phyloP scores from a whole-genome alignment of 257 asterid species.

The Vinca minor region DNA sequence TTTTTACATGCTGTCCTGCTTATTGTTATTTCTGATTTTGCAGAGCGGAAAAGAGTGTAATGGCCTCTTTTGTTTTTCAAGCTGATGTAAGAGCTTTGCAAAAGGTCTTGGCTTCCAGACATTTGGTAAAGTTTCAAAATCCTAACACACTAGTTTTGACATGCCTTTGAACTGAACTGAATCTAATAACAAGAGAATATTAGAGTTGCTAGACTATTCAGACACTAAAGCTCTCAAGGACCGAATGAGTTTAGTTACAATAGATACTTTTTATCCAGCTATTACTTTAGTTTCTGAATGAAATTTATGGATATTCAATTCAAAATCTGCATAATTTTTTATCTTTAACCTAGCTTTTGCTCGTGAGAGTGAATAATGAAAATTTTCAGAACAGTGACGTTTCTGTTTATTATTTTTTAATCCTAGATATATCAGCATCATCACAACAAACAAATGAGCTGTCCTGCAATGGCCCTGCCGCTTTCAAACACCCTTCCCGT shows the following conservation, averaged over 20 bases:
- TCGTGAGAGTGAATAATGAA: background rate
- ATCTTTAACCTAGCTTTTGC: background rate
- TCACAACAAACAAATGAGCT: conserved; percentile 88
- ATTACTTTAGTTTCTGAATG: background rate
- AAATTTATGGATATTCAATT: background rate
- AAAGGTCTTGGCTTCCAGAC: conserved; percentile 37
- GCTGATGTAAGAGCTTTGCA: conserved; percentile 87
- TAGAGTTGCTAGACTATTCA: background rate
- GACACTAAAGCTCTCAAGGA: background rate
- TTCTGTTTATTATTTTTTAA: background rate
- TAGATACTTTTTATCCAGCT: too few species aligned
- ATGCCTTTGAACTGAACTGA: background rate
- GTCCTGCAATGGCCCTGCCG: conserved; percentile 86
- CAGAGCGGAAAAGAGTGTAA: conserved; percentile 60
- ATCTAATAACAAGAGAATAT: background rate
- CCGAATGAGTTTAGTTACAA: background rate
- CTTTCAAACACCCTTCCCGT: conserved; percentile 81
- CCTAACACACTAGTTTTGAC: too few species aligned
- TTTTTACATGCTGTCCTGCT: background rate
- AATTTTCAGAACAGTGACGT: background rate
- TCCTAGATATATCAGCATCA: conserved; percentile 57
- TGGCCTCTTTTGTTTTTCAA: conserved; percentile 88
- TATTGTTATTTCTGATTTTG: conserved; percentile 13
- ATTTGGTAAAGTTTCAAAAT: conserved; percentile 22
- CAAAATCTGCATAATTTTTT: too few species aligned